A percentile compares a stretch with the other conserved stretches of the same genome.
Conservation (phyloP, 2,329 filamentous ascomycete genomes). For the Madurella fahalii region DNA sequence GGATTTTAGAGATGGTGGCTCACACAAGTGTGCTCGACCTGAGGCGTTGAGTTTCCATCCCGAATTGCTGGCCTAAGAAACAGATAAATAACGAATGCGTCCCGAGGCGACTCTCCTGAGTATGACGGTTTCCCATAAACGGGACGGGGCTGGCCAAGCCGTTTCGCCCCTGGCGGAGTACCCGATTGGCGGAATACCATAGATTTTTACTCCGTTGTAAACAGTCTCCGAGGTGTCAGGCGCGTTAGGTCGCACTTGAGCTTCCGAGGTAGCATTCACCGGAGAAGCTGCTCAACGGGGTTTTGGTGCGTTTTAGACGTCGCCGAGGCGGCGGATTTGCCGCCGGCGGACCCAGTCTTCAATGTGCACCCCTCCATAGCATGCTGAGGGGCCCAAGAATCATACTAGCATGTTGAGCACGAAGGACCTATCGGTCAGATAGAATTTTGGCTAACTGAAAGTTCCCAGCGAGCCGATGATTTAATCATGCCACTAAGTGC, state of each 20-base stretch:
- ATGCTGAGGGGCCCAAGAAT: too few species aligned
- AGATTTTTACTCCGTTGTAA: not conserved
- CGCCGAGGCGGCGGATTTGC: slow-evolving; percentile 21
- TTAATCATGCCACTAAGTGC: too few species aligned
- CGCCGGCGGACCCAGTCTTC: not conserved
- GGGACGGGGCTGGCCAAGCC: slow-evolving; percentile 4
- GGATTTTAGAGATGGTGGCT: not conserved
- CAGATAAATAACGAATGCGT: not conserved
- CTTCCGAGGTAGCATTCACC: slow-evolving; percentile 16
- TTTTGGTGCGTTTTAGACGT: slow-evolving; percentile 15
- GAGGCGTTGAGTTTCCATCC: not conserved
- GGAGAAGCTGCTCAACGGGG: slow-evolving; percentile 3
- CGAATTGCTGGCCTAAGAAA: not conserved
- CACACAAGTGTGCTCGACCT: not conserved
- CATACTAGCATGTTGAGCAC: too few species aligned
- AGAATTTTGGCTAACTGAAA: too few species aligned
- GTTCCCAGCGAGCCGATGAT: too few species aligned
- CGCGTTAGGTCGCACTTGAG: slow-evolving; percentile 4
- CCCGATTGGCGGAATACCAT: slow-evolving; percentile 23
- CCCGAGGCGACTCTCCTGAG: not conserved
- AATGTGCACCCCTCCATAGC: not conserved
- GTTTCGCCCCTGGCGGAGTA: not conserved
- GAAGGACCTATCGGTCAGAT: too few species aligned
- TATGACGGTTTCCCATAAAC: not conserved
- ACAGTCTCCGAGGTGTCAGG: slow-evolving; percentile 8